Evolutionary conservation across 148 eudicot genomes (phyloP), one percentile per base, ranked within the genome.

Genomic region (Chenopodium berlandieri): DNA sequence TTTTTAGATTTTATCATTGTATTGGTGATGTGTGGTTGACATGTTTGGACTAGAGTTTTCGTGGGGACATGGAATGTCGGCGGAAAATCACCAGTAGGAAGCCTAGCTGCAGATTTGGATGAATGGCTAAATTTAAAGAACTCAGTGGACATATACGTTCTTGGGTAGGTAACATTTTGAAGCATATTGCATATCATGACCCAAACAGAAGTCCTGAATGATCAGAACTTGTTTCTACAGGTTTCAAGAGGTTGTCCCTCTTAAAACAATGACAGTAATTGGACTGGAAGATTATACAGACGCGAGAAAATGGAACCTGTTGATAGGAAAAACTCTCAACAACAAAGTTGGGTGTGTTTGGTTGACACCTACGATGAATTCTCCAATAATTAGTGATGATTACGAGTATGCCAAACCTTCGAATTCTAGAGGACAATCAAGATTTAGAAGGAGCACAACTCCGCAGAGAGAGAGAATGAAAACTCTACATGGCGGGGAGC

Each of bases 241-340:
- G 78, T 92, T 92, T 77, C 96, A 92, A 85, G 96, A 92, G 84
- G 88, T 89, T 71, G 93, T 92, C n/a, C 92, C 93, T 44, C 80
- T 92, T 71, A 92, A 92, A 76, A 92, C 93, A 32, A 90, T 85
- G 67, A 86, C 90, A 46, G 94, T 89, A 64, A 80, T 91, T 13
- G 93, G 89, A 32, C 81, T 86, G 77, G 97, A 91, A 86, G 90
- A 91, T 76, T 89, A 91, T 56, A 92, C 91, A 34, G 83, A 91
- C n/a, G 93, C 93, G 27, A 87, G 93, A 40, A 92, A 90, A 86
- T 92, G 95, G 95, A 86, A 84, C 72, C 66, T 92, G 74, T 85
- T 94, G 19, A 89, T 94, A 13, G 98, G 94, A 11, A 90, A 91
- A 83, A 91, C 90, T 2, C 91, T 94, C 34, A 92, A 94, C 71